A percentile compares a stretch with the other conserved stretches of the same genome.
Evolutionary conservation across 768 basidiomycete species (phyloP).

Genomic region (Agaricus blazei): DNA sequence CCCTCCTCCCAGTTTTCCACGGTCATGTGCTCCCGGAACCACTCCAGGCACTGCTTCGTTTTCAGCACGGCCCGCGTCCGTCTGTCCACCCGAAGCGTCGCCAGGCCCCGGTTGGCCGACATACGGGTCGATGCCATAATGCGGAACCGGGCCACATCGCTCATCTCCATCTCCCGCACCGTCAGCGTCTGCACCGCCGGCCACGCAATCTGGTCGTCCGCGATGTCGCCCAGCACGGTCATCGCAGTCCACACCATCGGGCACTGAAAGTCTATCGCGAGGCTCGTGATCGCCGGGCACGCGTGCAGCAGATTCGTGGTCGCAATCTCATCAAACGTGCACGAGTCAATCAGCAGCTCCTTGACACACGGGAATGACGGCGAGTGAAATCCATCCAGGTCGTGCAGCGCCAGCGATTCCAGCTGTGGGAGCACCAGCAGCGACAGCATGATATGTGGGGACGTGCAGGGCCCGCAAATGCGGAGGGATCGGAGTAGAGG

Average conservation of each 20-base stretch:
- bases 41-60: slow-evolving; percentile 22
- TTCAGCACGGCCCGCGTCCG: slow-evolving; percentile 30
- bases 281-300: slow-evolving; percentile 28
- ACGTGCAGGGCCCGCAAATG: slow-evolving; percentile 29
- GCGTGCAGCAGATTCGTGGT: slow-evolving; percentile 26
- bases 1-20: slow-evolving; percentile 24
- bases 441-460: slow-evolving; percentile 28
- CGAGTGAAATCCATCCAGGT: slow-evolving; percentile 29
- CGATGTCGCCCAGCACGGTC: not conserved
- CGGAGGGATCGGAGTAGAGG: slow-evolving; percentile 35
- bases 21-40: slow-evolving; percentile 22
- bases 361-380: slow-evolving; percentile 26
- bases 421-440: slow-evolving; percentile 31
- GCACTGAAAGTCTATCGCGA: slow-evolving; percentile 29
- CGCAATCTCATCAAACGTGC: slow-evolving; percentile 26
- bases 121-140: slow-evolving; percentile 23
- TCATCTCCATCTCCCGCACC: slow-evolving; percentile 24
- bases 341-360: slow-evolving; percentile 27
- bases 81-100: slow-evolving; percentile 28
- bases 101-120: not conserved
- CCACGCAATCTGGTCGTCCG: slow-evolving; percentile 23
- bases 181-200: slow-evolving; percentile 28
- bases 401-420: slow-evolving; percentile 29
- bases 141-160: slow-evolving; percentile 27
- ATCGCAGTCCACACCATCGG: slow-evolving; percentile 25